Evolutionary conservation across 495 filamentous ascomycete species (phyloP).

Genomic region (Wilcoxina mikolae): DNA sequence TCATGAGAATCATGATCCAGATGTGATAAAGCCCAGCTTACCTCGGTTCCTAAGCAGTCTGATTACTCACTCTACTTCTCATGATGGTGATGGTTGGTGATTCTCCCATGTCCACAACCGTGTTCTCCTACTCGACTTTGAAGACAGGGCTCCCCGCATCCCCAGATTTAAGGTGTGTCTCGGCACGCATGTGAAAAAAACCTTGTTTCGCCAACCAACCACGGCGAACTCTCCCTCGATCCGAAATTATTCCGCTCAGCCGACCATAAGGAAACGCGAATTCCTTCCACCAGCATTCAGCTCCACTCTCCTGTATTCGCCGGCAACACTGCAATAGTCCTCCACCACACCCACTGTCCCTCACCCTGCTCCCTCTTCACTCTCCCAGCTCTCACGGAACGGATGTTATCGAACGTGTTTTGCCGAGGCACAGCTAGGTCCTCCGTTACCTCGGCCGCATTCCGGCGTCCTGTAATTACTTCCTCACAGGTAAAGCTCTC

Average conservation of each 20-base stretch:
- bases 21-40: too few relatives aligned
- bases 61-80: too few relatives aligned
- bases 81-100: too few relatives aligned
- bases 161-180: too few relatives aligned
- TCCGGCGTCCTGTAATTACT: constrained; percentile 11
- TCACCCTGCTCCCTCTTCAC: background rate
- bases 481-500: constrained; percentile 18
- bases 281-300: background rate
- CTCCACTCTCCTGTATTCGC: background rate
- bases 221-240: constrained; percentile 10
- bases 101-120: too few relatives aligned
- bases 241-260: constrained; percentile 4
- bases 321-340: background rate
- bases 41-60: too few relatives aligned
- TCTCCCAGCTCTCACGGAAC: background rate
- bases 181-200: background rate
- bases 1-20: too few relatives aligned
- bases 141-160: too few relatives aligned
- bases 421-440: constrained; percentile 21
- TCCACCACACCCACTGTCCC: background rate
- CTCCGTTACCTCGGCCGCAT: constrained; percentile 25
- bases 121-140: too few relatives aligned
- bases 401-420: constrained; percentile 26
- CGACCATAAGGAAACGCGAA: background rate
- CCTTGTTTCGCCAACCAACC: background rate